phyloP scores from a whole-genome alignment of 345 rosid genomes.

The Psidium friedrichsthalianum region DNA sequence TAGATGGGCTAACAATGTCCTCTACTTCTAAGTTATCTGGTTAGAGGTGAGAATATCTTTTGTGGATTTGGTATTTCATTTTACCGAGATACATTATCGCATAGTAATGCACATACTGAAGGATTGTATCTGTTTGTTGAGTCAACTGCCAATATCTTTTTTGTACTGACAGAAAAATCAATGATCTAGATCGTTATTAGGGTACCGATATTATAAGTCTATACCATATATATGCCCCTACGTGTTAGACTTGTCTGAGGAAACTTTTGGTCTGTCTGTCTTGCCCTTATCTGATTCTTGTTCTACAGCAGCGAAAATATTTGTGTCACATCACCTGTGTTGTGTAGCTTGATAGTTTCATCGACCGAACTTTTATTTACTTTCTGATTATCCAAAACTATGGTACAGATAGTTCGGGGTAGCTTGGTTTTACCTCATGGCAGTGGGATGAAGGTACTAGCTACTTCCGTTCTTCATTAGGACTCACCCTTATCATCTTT shows the following conservation, averaged over 20 bases:
- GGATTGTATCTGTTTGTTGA: not conserved
- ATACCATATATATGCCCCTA: not conserved
- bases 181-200: not conserved
- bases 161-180: not conserved
- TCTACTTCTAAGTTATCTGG: not conserved
- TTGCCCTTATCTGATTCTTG: not conserved
- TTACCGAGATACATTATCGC: not conserved
- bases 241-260: not conserved
- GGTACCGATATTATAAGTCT: not conserved
- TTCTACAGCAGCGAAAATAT: not conserved
- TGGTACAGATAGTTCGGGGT: constrained; percentile 85
- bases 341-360: not conserved
- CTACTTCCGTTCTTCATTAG: not conserved
- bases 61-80: not conserved
- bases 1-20: not conserved
- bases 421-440: constrained; percentile 81
- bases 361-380: not conserved
- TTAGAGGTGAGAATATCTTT: not conserved
- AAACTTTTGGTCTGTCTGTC: not conserved
- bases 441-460: constrained; percentile 57
- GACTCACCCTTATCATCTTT: not conserved
- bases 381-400: not conserved
- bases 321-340: not conserved
- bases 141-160: not conserved
- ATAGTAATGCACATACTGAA: not conserved